Percentiles rank a stretch among this genome's conserved stretches.
phyloP scores from a whole-genome alignment of 306 rosid genomes.

The Trifolium dubium region DNA sequence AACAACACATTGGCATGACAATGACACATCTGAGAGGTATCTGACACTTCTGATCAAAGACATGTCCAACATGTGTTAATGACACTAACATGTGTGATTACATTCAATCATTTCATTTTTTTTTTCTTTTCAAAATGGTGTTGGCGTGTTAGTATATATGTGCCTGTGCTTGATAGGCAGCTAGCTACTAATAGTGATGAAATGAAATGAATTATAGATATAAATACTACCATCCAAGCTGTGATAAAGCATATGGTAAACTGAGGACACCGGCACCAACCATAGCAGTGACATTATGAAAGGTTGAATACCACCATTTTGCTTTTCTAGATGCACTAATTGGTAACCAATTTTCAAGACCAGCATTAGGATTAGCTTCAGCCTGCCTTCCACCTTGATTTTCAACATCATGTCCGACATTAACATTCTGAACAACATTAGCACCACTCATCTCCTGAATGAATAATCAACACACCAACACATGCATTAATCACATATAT shows the following conservation, averaged over 20 bases:
- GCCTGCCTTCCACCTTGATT: not conserved
- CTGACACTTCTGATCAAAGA: too few species aligned
- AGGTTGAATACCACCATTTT: conserved; percentile 58
- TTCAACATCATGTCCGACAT: not conserved
- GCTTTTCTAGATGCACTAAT: conserved; percentile 39
- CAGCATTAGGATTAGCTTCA: too few species aligned
- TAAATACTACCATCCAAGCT: conserved; percentile 55
- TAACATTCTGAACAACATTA: not conserved
- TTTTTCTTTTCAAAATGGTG: not conserved
- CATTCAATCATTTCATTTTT: too few species aligned
- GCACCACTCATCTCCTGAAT: too few species aligned
- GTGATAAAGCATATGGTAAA: conserved; percentile 50
- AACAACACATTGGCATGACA: too few species aligned
- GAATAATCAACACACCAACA: too few species aligned
- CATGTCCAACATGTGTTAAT: too few species aligned
- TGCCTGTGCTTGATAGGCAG: too few species aligned
- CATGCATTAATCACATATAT: too few species aligned
- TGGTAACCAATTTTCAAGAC: conserved; percentile 35
- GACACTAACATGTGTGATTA: too few species aligned
- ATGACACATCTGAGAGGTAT: too few species aligned
- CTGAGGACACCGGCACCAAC: conserved; percentile 56
- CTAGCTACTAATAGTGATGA: not conserved
- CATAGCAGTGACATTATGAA: conserved; percentile 61
- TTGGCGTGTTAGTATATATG: too few species aligned
- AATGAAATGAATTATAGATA: not conserved